Evolutionary conservation across 2,329 filamentous ascomycete genomes (phyloP).

Genomic region (Penicillium psychrosexuale): DNA sequence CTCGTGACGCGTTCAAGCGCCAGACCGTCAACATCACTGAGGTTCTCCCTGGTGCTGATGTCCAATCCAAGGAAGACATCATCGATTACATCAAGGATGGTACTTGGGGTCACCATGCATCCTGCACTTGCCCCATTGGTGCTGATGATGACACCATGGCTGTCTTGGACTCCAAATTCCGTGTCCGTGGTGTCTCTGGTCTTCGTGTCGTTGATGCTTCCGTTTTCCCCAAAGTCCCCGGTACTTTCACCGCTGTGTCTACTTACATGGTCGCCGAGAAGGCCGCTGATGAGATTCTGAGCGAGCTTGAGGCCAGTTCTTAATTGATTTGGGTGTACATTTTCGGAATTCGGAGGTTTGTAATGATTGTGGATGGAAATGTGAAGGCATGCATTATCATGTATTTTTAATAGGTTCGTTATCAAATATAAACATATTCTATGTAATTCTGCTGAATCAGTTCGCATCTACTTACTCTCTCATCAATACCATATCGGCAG

Average conservation of each 20-base stretch:
- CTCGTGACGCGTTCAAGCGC: constrained; percentile 47
- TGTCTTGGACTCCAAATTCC: constrained; percentile 56
- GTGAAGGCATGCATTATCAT: background rate
- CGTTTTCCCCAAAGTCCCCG: constrained; percentile 56
- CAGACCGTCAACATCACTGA: constrained; percentile 44
- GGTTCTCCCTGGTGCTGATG: constrained; percentile 43
- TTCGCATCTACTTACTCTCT: too few relatives aligned
- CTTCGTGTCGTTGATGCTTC: constrained; percentile 62
- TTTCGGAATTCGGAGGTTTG: background rate
- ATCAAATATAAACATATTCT: too few relatives aligned
- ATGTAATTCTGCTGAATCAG: too few relatives aligned
- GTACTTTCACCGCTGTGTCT: constrained; percentile 52
- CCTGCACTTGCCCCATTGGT: constrained; percentile 56
- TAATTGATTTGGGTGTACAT: background rate
- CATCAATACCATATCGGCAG: too few relatives aligned
- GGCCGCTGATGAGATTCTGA: constrained; percentile 56
- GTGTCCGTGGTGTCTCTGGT: constrained; percentile 54
- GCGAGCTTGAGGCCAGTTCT: background rate
- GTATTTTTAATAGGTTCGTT: background rate
- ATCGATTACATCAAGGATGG: constrained; percentile 51
- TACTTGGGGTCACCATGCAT: constrained; percentile 59
- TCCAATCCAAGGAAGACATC: constrained; percentile 39
- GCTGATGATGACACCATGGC: constrained; percentile 52
- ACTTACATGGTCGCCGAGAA: constrained; percentile 61
- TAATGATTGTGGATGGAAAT: background rate